Evolutionary conservation across 495 filamentous ascomycete species (phyloP), one percentile per base, ranked within the genome.

Genomic region (Bacidia gigantensis): DNA sequence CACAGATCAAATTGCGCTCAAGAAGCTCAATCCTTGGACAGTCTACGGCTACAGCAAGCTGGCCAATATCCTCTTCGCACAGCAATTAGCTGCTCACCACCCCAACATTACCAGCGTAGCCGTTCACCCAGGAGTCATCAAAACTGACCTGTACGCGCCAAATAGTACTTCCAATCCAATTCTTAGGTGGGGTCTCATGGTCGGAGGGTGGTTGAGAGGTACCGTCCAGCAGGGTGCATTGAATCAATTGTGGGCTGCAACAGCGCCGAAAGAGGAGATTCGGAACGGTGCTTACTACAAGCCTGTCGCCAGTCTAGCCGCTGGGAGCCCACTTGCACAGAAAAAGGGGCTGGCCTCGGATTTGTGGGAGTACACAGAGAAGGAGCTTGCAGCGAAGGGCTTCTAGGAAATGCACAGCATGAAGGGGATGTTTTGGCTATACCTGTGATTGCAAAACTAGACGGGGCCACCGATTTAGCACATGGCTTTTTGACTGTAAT

Each of bases 21-120:
- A 65, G 54, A 59, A 59, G 5, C 55, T 51, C 12, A 63, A 55
- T 45, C 64, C 68, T 11, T 75, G 65, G 64, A 52, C 58, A 14
- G 74, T 78, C 21, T 89, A 89, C 60, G 74, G 67, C 2, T 72
- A 83, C 24, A 72, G 70, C 56, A 89, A 89, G 67, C 73, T 86
- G 0, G 79, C 82, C 5, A 87, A 86, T 60, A 70, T 86, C n/a
- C 65, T 87, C 1, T 82, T 76, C 53, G 71, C 76, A 1, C 57
- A 64, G 2, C 74, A 84, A 56, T 68, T 89, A 12, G 78, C 79
- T 0, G 64, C 65, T 14, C 71, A 73, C 2, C 70, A 83, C 59
- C 79, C 78, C 0, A 62, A 70, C 26, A 74, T 85, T 42, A 71
- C 66, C 0, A 71, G 69, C 10, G 66, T 82, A 0, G 58, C 80